These are phyloP conservation scores for Lactarius deliciosus DNA, from an alignment of 768 basidiomycete species.

Conservation along the genomic window DNA sequence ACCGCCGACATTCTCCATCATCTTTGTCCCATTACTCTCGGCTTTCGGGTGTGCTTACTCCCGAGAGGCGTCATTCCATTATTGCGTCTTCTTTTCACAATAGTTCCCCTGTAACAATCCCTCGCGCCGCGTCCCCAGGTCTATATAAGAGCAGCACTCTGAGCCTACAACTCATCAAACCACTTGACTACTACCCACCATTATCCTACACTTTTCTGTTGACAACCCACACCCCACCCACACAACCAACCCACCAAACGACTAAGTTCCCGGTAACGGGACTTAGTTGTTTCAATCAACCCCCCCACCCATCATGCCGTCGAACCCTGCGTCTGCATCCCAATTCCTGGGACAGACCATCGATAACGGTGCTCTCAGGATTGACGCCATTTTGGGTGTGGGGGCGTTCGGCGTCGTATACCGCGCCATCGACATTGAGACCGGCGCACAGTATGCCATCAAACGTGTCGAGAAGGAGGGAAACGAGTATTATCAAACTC, in stretches of 20 bases:
- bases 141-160: neutral
- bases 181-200: neutral
- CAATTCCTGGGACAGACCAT: conserved; percentile 40
- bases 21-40: too few species aligned
- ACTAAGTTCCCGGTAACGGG: conserved; percentile 6
- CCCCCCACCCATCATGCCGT: conserved; percentile 1
- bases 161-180: neutral
- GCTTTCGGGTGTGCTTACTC: too few species aligned
- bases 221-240: neutral
- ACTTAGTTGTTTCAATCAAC: neutral
- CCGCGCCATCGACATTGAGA: conserved; percentile 61
- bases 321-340: neutral
- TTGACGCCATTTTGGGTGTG: conserved; percentile 82
- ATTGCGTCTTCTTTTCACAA: neutral
- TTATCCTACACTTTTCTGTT: neutral
- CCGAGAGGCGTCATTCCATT: neutral
- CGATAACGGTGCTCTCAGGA: conserved; percentile 75
- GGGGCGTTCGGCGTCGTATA: conserved; percentile 96
- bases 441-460: conserved; percentile 63
- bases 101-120: neutral
- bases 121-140: neutral
- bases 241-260: neutral
- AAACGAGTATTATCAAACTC: conserved; percentile 32
- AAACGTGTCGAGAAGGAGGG: conserved; percentile 75
- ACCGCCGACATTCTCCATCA: too few species aligned